phyloP scores from a whole-genome alignment of 176 grass and related monocot genomes.

The Leersia perrieri region DNA sequence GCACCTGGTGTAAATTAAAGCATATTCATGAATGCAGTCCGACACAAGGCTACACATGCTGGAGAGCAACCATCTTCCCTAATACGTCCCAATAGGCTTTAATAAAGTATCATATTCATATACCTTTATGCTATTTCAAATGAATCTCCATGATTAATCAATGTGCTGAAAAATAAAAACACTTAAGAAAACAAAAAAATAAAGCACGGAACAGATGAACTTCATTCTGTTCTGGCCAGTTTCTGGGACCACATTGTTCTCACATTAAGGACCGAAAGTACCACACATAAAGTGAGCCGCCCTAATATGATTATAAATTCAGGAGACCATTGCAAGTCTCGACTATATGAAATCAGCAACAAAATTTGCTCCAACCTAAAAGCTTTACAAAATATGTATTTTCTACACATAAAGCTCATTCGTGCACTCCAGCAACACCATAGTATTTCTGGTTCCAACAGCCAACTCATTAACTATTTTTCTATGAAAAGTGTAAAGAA shows the following conservation, averaged over 20 bases:
- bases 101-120: background rate
- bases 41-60: background rate
- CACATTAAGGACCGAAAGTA: background rate
- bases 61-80: background rate
- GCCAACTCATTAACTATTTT: background rate
- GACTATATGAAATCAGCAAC: background rate
- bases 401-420: background rate
- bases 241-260: background rate
- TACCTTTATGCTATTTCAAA: background rate
- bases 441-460: background rate
- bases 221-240: background rate
- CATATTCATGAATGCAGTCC: background rate
- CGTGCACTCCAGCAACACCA: background rate
- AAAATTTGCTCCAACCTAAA: background rate
- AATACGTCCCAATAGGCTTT: background rate
- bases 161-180: background rate
- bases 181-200: background rate
- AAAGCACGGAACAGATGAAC: background rate
- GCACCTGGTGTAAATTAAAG: constrained; percentile 13
- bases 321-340: background rate
- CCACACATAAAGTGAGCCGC: background rate
- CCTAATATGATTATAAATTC: background rate
- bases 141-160: background rate
- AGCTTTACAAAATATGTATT: background rate
- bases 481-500: background rate